These are phyloP conservation scores for Zancudomyces culisetae DNA, from an alignment of 371 early-diverging fungal species.

Conservation along the genomic window DNA sequence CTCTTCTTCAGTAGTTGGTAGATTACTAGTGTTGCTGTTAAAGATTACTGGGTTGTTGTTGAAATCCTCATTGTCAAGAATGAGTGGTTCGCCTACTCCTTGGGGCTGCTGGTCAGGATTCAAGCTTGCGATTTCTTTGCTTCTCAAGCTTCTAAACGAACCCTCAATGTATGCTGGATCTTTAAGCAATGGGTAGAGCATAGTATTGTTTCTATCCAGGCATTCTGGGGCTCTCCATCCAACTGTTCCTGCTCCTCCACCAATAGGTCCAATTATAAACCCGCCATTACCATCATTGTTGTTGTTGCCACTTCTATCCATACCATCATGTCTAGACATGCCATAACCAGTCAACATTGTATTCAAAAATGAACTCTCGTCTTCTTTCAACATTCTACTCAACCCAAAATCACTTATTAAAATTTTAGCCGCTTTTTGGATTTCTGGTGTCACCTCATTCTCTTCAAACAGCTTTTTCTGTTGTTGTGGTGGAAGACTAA, in stretches of 20 bases:
- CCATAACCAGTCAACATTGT: no score
- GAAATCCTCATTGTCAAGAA: neutral
- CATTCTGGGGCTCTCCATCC: slow-evolving; percentile 97
- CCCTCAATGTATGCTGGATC: neutral
- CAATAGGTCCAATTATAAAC: neutral
- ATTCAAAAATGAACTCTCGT: slow-evolving; percentile 84
- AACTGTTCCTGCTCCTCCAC: slow-evolving; percentile 59
- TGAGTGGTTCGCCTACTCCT: neutral
- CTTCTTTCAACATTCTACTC: slow-evolving; percentile 81
- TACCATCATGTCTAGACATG: no score
- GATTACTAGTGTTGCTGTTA: neutral
- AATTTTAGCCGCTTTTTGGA: slow-evolving; percentile 28
- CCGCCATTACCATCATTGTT: slow-evolving; percentile 2
- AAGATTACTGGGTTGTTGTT: neutral
- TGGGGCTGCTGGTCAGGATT: neutral
- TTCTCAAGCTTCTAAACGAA: slow-evolving; percentile 8
- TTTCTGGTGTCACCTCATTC: slow-evolving; percentile 5
- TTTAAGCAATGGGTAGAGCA: neutral
- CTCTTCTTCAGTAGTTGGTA: neutral
- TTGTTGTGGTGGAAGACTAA: slow-evolving; percentile 36
- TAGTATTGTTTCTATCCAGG: slow-evolving; percentile 8
- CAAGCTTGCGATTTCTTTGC: neutral
- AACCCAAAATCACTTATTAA: slow-evolving; percentile 96
- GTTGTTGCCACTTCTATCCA: slow-evolving; percentile 16
- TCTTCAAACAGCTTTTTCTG: slow-evolving; percentile 8